Evolutionary conservation across 306 rosid species (phyloP).

Genomic region (Carpinus viminea): DNA sequence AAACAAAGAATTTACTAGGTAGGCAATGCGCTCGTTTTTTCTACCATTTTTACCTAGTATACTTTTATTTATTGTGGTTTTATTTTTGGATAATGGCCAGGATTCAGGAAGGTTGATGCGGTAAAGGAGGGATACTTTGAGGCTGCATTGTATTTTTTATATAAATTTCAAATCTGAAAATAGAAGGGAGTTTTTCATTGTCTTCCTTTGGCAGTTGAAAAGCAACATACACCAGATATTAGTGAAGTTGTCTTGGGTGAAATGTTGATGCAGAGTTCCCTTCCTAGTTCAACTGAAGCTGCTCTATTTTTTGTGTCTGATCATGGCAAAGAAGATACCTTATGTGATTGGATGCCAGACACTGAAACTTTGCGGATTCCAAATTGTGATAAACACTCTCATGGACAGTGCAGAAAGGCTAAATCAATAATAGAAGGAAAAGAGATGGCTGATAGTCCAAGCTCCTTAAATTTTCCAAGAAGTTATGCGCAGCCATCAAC

Average conservation of each 20-base stretch:
- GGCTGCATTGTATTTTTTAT: conserved; percentile 4
- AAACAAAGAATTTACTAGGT: neutral
- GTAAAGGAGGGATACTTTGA: conserved; percentile 15
- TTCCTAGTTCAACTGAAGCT: conserved; percentile 58
- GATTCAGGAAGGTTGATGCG: conserved; percentile 17
- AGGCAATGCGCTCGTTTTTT: neutral
- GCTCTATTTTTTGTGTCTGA: conserved; percentile 48
- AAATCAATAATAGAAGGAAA: conserved; percentile 43
- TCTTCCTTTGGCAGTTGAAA: conserved; percentile 32
- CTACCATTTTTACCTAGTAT: neutral
- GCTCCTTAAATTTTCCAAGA: conserved; percentile 40
- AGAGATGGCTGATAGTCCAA: conserved; percentile 41
- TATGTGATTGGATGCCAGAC: conserved; percentile 57
- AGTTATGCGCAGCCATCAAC: conserved; percentile 51
- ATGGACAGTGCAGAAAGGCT: conserved; percentile 53
- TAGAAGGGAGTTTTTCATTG: conserved; percentile 1
- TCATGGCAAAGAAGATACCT: conserved; percentile 45
- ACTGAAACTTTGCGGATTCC: conserved; percentile 75
- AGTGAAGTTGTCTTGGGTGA: conserved; percentile 54
- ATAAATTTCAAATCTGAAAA: conserved; percentile 6
- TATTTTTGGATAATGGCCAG: conserved; percentile 1
- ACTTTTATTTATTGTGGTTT: neutral
- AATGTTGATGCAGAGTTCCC: conserved; percentile 55
- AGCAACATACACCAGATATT: conserved; percentile 25
- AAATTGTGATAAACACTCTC: conserved; percentile 45